Base-by-base conservation (phyloP, 2,329 filamentous ascomycete species). In the Pseudogymnoascus sp. region DNA sequence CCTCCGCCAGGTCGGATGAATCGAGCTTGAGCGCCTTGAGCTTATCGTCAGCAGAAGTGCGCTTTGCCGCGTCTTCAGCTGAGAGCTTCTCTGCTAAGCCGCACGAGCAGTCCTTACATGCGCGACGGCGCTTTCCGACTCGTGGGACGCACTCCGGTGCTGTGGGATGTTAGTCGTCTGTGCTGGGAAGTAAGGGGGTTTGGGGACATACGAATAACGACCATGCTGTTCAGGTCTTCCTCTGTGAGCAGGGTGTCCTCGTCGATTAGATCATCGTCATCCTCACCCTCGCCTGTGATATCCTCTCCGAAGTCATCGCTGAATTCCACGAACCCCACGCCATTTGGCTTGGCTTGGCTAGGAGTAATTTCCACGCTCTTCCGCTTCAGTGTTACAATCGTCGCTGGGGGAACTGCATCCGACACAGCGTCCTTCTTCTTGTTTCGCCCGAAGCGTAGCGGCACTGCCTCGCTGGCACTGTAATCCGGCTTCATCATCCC, bases 81-180 rank as follows among this genome's bases (percentile, higher is more conserved):
- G 91, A 89, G 60, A 97, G 77, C 65, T 88, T 86, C 74, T 94
- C 85, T 23, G 92, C 91, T 25, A 99, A 85, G 60, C 94, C 94
- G 73, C 94, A 99, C 7, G 90, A 93, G 80, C 94, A 99, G 79
- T 99, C 94, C 78, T 99, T 97, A 82, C 94, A 99, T 64, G 94
- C 92, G 66, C 92, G 87, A 63, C 93, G 88, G 69, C 93, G 87
- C 79, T 96, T 96, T 64, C 90, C 91, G 50, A 87, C 82, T 77
- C 94, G 91, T 59, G 93, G 92, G 64, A 87, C 85, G 75, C 94
- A 99, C 73, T 95, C 91, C 25, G 88, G 84, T 61, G 94, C 92
- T 90, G 67, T 61, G 40, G 62, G 47, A 16, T 47, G 37, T 63
- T 68, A 62, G 63, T 40, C 59, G 14, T 35, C 25, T 50, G 16